These are phyloP conservation scores for Ustilago vetiveriae DNA, from an alignment of 1,284 basidiomycete species.

Conservation along the genomic window DNA sequence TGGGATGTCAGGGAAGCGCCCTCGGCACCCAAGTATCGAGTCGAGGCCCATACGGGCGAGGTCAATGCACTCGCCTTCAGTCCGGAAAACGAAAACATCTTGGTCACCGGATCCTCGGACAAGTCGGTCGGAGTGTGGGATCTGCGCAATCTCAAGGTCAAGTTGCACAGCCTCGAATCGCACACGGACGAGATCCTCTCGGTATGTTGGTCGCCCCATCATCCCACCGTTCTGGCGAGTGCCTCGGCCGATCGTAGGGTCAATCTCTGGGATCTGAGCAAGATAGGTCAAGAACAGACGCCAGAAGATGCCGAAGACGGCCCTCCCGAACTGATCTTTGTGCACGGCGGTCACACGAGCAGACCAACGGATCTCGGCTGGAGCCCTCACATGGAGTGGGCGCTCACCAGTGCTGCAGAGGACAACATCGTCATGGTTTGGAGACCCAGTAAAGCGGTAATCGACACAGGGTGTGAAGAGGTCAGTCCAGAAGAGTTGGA, in stretches of 20 bases:
- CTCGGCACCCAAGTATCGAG: constrained; percentile 75
- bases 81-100: constrained; percentile 81
- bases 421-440: constrained; percentile 66
- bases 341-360: constrained; percentile 65
- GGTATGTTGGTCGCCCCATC: constrained; percentile 93
- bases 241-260: constrained; percentile 91
- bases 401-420: constrained; percentile 61
- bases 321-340: constrained; percentile 72
- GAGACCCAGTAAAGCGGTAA: constrained; percentile 46
- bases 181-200: constrained; percentile 96
- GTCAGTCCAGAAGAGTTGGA: constrained; percentile 35
- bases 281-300: constrained; percentile 94
- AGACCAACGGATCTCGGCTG: constrained; percentile 63
- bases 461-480: constrained; percentile 42
- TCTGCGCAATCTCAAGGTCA: constrained; percentile 77
- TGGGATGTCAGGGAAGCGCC: constrained; percentile 84
- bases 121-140: constrained; percentile 94
- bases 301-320: constrained; percentile 98
- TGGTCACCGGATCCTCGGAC: constrained; percentile 92
- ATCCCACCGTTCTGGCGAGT: constrained; percentile 67
- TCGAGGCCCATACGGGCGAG: constrained; percentile 84
- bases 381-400: constrained; percentile 64
- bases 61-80: constrained; percentile 91
- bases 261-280: constrained; percentile 92
- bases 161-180: constrained; percentile 88